Evolutionary conservation across 805 yeast genomes (phyloP).

Genomic region (Kodamaea nitidulidarum): DNA sequence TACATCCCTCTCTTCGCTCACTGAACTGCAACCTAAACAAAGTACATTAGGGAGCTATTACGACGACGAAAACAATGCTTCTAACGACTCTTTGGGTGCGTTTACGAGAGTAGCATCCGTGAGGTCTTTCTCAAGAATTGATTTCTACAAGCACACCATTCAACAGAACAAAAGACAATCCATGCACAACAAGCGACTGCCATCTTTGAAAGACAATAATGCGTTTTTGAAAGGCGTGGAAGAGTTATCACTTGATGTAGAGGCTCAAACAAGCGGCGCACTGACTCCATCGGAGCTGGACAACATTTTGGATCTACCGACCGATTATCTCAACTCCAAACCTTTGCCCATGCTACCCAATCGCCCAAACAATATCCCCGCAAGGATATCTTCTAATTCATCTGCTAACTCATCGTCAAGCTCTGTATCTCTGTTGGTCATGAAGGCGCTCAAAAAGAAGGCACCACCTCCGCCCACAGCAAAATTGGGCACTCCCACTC

Average conservation of each 20-base stretch:
- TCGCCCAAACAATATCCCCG: neutral
- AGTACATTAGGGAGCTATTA: neutral
- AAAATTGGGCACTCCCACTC: neutral
- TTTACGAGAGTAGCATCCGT: conserved; percentile 35
- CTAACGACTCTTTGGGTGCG: conserved; percentile 21
- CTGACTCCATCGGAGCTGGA: conserved; percentile 2
- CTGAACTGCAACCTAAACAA: neutral
- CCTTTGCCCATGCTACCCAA: conserved; percentile 6
- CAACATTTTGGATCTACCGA: conserved; percentile 8
- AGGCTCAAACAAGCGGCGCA: neutral
- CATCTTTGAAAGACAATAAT: conserved; percentile 10
- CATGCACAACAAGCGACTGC: conserved; percentile 19
- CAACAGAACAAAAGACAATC: conserved; percentile 20
- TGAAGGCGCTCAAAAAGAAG: conserved; percentile 30
- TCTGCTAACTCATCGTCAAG: conserved; percentile 13
- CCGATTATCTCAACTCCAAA: conserved; percentile 6
- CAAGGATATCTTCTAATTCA: neutral
- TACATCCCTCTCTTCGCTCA: neutral
- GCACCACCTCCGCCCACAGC: conserved; percentile 40
- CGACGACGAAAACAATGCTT: conserved; percentile 6
- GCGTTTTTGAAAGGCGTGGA: neutral
- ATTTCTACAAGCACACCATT: conserved; percentile 33
- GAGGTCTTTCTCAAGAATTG: conserved; percentile 29
- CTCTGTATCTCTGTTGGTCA: conserved; percentile 18
- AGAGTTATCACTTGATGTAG: neutral